Evolutionary conservation across 1,284 basidiomycete genomes (phyloP).

Genomic region (Melanopsichium pennsylvanicum): DNA sequence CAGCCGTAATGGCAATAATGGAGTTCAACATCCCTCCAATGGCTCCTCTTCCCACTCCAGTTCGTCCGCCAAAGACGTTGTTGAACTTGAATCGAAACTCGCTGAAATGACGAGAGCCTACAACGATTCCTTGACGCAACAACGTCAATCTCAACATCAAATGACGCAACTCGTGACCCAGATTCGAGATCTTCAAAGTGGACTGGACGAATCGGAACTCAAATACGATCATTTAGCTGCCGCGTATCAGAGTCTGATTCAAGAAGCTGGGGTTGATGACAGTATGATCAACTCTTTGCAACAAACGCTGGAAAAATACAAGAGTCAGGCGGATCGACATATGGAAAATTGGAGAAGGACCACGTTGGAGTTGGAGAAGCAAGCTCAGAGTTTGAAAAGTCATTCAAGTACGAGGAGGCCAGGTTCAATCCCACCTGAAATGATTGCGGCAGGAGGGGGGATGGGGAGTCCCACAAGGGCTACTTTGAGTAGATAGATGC

Average conservation of each 20-base stretch:
- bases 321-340: constrained; percentile 50
- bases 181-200: constrained; percentile 79
- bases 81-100: constrained; percentile 68
- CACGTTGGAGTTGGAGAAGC: constrained; percentile 41
- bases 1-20: constrained; percentile 1
- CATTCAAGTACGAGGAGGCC: constrained; percentile 14
- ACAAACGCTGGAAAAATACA: constrained; percentile 43
- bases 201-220: constrained; percentile 80
- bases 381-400: constrained; percentile 17
- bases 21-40: background rate
- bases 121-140: constrained; percentile 76
- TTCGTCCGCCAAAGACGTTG: constrained; percentile 70
- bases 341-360: constrained; percentile 48
- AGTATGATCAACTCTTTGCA: constrained; percentile 40
- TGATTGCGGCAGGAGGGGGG: no score
- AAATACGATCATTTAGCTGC: constrained; percentile 47
- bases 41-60: background rate
- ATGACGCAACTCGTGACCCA: constrained; percentile 83
- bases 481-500: constrained; percentile 11
- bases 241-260: constrained; percentile 37
- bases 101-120: constrained; percentile 73
- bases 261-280: constrained; percentile 50
- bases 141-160: constrained; percentile 81
- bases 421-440: constrained; percentile 19
- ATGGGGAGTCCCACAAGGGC: constrained; percentile 20